Conservation (phyloP, 306 rosid genomes). For the Neltuma alba region DNA sequence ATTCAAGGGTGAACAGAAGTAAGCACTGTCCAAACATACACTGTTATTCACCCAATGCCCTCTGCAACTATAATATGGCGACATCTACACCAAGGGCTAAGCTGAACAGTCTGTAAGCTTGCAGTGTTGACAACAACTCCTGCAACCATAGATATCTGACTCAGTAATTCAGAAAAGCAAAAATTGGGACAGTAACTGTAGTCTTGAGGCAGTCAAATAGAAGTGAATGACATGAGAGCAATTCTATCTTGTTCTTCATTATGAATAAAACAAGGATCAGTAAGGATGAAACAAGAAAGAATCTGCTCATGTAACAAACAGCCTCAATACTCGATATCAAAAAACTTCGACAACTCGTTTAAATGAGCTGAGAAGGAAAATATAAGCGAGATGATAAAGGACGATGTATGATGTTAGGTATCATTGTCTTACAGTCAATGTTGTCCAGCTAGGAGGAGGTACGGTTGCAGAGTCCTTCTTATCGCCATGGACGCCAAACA, state of each 20-base stretch:
- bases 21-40: slow-evolving; percentile 22
- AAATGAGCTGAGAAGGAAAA: neutral
- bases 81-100: slow-evolving; percentile 37
- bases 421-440: slow-evolving; percentile 70
- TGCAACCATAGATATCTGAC: slow-evolving; percentile 31
- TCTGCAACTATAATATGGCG: slow-evolving; percentile 35
- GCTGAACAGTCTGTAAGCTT: slow-evolving; percentile 36
- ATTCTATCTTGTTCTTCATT: neutral
- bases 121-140: slow-evolving; percentile 4
- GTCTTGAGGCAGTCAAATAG: neutral
- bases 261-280: too few species aligned
- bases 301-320: neutral
- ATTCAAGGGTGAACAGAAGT: slow-evolving; percentile 19
- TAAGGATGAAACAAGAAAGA: too few species aligned
- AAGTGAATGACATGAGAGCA: slow-evolving; percentile 22
- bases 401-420: slow-evolving; percentile 28
- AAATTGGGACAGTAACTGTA: neutral
- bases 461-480: slow-evolving; percentile 41
- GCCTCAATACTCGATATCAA: neutral
- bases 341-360: neutral
- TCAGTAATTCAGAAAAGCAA: slow-evolving; percentile 3
- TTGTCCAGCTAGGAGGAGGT: slow-evolving; percentile 68
- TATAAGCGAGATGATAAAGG: slow-evolving; percentile 9
- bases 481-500: slow-evolving; percentile 38
- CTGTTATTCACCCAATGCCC: slow-evolving; percentile 9